Conservation (phyloP, 2,329 filamentous ascomycete genomes). For the Aspergillus bombycis region DNA sequence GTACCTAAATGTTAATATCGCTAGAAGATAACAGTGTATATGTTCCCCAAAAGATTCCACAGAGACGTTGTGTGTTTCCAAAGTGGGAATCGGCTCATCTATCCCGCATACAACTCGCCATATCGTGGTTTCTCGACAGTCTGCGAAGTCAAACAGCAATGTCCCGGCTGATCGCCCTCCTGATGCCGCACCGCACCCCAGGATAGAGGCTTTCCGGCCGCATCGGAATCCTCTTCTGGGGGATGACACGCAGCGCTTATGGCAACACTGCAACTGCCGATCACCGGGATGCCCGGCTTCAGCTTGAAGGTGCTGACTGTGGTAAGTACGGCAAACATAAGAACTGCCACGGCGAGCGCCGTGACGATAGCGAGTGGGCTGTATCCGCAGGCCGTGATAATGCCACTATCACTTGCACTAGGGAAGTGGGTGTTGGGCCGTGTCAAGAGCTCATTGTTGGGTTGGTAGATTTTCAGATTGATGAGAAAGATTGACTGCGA, state of each 20-base stretch:
- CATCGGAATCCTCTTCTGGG: background rate
- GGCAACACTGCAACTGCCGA: slow-evolving; percentile 1
- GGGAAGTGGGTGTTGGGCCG: background rate
- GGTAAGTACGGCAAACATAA: background rate
- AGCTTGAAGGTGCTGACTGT: background rate
- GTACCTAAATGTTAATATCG: too few species aligned
- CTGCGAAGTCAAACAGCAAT: slow-evolving; percentile 3
- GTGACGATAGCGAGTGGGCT: background rate
- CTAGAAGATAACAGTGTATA: too few species aligned
- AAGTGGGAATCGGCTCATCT: background rate
- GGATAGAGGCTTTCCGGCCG: background rate
- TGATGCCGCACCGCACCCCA: background rate
- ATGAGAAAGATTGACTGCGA: slow-evolving; percentile 48
- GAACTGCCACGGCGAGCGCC: background rate
- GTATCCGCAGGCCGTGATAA: background rate
- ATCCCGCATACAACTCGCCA: background rate
- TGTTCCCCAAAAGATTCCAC: too few species aligned
- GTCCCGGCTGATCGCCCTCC: background rate
- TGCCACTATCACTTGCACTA: background rate
- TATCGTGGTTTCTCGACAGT: background rate
- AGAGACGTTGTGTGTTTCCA: too few species aligned
- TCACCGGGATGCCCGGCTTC: background rate
- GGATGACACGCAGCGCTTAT: slow-evolving; percentile 2
- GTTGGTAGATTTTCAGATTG: background rate
- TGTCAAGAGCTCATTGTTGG: background rate